Percentiles rank a stretch among this genome's conserved stretches.
Conservation (phyloP, 352 stramenopile genomes). For the Albugo laibachii region DNA sequence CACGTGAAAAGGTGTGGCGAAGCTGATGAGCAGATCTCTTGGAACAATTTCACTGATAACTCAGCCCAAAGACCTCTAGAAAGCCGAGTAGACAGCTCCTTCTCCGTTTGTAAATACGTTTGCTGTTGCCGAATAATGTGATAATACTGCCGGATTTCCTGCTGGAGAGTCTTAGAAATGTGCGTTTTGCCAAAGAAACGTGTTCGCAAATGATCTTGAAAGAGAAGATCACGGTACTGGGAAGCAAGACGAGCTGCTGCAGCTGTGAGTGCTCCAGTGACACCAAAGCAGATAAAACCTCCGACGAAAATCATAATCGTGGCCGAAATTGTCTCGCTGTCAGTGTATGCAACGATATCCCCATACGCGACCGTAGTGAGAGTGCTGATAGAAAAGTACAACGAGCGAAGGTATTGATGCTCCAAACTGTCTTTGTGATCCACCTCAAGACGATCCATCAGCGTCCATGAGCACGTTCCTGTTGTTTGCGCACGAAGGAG, state of each 20-base stretch:
- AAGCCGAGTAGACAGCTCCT: constrained; percentile 5
- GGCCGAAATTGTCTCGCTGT: constrained; percentile 8
- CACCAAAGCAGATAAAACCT: constrained; percentile 11
- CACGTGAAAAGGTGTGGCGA: no score
- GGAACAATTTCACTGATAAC: constrained; percentile 6
- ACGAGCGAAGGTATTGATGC: constrained; percentile 8
- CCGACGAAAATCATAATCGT: constrained; percentile 8
- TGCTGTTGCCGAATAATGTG: constrained; percentile 6
- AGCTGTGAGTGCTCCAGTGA: constrained; percentile 12
- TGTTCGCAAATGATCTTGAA: constrained; percentile 9
- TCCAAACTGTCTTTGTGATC: constrained; percentile 2
- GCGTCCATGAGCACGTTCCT: constrained; percentile 12
- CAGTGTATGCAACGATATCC: constrained; percentile 13
- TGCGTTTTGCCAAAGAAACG: constrained; percentile 7
- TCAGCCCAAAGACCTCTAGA: constrained; percentile 7
- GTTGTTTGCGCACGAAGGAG: constrained; percentile 9
- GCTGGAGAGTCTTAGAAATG: constrained; percentile 5
- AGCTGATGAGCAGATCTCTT: no score
- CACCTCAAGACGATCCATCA: constrained; percentile 11
- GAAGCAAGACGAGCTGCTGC: constrained; percentile 8
- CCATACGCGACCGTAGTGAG: constrained; percentile 17
- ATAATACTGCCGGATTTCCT: constrained; percentile 11
- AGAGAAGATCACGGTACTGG: constrained; percentile 5
- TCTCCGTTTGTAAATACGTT: constrained; percentile 5
- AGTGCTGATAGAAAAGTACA: constrained; percentile 16